Conservation (phyloP, 2,329 filamentous ascomycete genomes). For the Periconia sp. region DNA sequence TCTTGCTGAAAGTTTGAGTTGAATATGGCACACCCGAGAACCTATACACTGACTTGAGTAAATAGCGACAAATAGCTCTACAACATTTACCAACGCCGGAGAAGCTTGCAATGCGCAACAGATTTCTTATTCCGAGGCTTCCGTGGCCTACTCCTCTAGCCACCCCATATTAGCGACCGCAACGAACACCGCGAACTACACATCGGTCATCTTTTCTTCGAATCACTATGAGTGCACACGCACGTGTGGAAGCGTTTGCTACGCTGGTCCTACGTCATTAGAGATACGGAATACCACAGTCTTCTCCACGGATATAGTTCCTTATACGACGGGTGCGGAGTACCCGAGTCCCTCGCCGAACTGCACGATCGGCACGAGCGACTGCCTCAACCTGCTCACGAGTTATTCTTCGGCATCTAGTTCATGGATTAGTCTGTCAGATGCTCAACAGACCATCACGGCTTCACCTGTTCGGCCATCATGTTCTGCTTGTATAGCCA, state of each 20-base stretch:
- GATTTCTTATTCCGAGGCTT: neutral
- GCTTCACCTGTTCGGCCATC: slow-evolving; percentile 8
- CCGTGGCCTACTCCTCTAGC: neutral
- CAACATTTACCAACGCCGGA: slow-evolving; percentile 1
- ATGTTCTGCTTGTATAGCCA: slow-evolving; percentile 20
- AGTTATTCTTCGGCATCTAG: slow-evolving; percentile 14
- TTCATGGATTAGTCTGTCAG: slow-evolving; percentile 6
- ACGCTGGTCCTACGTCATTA: slow-evolving; percentile 14
- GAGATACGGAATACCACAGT: slow-evolving; percentile 11
- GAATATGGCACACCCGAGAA: too few relatives aligned
- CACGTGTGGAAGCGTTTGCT: slow-evolving; percentile 21
- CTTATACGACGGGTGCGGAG: neutral
- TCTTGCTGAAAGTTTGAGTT: too few relatives aligned
- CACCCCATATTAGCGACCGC: neutral
- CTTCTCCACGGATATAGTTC: neutral
- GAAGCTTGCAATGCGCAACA: slow-evolving; percentile 3
- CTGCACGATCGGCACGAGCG: slow-evolving; percentile 19
- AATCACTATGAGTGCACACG: slow-evolving; percentile 14
- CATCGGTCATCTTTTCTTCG: slow-evolving; percentile 7
- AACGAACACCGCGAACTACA: slow-evolving; percentile 7
- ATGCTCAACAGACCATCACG: neutral
- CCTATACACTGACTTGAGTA: neutral
- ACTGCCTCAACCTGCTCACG: slow-evolving; percentile 15
- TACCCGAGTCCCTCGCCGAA: slow-evolving; percentile 15
- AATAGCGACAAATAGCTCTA: neutral